phyloP scores from a whole-genome alignment of 2,329 filamentous ascomycete genomes.

The Coniochaeta ligniaria region DNA sequence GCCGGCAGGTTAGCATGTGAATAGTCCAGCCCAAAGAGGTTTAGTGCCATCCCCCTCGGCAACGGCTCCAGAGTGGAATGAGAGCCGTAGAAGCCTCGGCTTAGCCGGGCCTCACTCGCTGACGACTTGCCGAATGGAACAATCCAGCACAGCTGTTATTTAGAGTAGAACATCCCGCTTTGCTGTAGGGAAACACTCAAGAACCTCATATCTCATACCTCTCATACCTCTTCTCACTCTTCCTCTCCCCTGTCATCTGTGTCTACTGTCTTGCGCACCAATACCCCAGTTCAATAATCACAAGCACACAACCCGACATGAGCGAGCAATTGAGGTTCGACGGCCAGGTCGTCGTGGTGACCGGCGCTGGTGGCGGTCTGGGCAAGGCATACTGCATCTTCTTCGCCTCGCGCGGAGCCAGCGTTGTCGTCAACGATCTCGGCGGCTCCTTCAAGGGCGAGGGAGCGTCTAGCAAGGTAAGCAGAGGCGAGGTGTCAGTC shows the following conservation, averaged over 20 bases:
- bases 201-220: background rate
- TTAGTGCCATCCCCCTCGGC: conserved; percentile 1
- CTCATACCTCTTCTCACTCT: background rate
- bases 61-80: conserved; percentile 1
- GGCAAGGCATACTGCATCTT: conserved; percentile 81
- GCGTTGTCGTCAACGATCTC: conserved; percentile 83
- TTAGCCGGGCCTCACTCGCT: background rate
- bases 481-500: conserved; percentile 10
- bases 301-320: conserved; percentile 36
- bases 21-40: background rate
- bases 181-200: background rate
- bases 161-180: background rate
- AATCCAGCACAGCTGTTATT: background rate
- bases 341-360: conserved; percentile 83
- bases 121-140: background rate
- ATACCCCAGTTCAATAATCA: conserved; percentile 14
- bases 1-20: conserved; percentile 8
- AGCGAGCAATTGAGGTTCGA: conserved; percentile 68
- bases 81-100: conserved; percentile 1
- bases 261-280: background rate
- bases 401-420: conserved; percentile 78
- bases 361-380: conserved; percentile 75
- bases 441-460: conserved; percentile 91
- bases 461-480: conserved; percentile 77
- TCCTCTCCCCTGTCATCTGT: background rate